Percentiles rank a stretch among this genome's conserved stretches.
Conservation (phyloP, 73 alveolate genomes). For the Durusdinium trenchii region DNA sequence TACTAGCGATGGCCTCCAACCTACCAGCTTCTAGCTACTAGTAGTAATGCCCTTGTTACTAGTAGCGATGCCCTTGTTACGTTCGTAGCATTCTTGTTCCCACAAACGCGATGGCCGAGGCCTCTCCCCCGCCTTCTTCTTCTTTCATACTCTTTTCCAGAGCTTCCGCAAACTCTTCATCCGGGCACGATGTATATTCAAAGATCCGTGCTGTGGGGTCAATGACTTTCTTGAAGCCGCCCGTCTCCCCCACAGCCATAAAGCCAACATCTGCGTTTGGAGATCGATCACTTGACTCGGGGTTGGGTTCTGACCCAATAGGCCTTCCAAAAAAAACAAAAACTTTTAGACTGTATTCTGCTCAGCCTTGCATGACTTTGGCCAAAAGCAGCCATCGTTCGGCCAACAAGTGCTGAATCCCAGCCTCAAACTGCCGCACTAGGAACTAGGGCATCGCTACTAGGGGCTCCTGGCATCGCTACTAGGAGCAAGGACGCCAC, state of each 20-base stretch:
- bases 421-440: too few species aligned
- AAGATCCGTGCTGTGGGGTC: constrained; percentile 73
- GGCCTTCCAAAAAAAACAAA: neutral
- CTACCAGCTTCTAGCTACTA: too few species aligned
- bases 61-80: too few species aligned
- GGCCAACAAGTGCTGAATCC: constrained; percentile 81
- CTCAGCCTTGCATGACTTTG: constrained; percentile 75
- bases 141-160: constrained; percentile 54
- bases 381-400: constrained; percentile 85
- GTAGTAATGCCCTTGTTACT: too few species aligned
- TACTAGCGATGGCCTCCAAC: too few species aligned
- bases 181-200: constrained; percentile 68
- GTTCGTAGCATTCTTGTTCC: too few species aligned
- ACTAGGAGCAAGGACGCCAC: too few species aligned
- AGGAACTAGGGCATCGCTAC: too few species aligned
- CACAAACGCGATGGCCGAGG: too few species aligned
- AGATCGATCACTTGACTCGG: neutral
- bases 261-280: constrained; percentile 74
- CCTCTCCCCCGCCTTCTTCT: constrained; percentile 85
- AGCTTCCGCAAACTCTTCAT: constrained; percentile 69
- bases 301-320: neutral
- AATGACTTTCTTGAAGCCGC: constrained; percentile 87
- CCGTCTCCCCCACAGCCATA: constrained; percentile 79
- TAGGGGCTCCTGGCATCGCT: too few species aligned
- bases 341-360: neutral